Base-by-base conservation (phyloP, 169 alveolate species). In the Plasmodium sp. region DNA sequence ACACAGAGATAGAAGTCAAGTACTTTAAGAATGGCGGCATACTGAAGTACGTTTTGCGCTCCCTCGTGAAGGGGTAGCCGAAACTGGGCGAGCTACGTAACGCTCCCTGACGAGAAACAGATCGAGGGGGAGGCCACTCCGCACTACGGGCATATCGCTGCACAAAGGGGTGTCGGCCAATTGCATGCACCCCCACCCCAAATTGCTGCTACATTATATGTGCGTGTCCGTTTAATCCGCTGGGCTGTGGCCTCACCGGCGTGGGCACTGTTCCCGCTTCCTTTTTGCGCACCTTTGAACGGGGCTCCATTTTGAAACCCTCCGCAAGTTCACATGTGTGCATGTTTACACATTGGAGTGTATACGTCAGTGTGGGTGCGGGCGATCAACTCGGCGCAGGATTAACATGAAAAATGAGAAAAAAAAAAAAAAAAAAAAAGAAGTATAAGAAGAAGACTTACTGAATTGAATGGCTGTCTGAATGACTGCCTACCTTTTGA, bases 11-110 rank as follows among this genome's bases (percentile, higher is more conserved):
- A 18, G 99, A 98, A 95, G 95, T 97, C 41, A 97, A 96, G 72
- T 98, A 98, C 97, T 98, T 95, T 97, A 94, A 96, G 82, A 84
- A 97, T 84, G 99, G 99, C 41, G 99, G 99, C n/a, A 98, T 98
- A 75, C 92, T 98, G 31, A 97, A 96, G 48, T 98, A 98, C 86
- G 99, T 98, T 5, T 96, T 98, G 71, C 96, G 99, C 81, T 97
- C 98, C 84, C 94, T 98, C 31, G 95, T 94, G 18, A 95, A 86
- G 45, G 39, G 43, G 9, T 62, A 18, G 22, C n/a, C 16, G 22
- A 34, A 58, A 31, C 5, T 54, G 82, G 2, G 18, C 10, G 12
- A n/a, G 58, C 3, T 12, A 73, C n/a, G 48, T 14, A 18, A 10
- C 14, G 48, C 33, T 18, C 9, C 14, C 0, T 2, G 22, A 39